Evolutionary conservation across 495 filamentous ascomycete genomes (phyloP), one percentile per base, ranked within the genome.

Genomic region (Podospora sp.): DNA sequence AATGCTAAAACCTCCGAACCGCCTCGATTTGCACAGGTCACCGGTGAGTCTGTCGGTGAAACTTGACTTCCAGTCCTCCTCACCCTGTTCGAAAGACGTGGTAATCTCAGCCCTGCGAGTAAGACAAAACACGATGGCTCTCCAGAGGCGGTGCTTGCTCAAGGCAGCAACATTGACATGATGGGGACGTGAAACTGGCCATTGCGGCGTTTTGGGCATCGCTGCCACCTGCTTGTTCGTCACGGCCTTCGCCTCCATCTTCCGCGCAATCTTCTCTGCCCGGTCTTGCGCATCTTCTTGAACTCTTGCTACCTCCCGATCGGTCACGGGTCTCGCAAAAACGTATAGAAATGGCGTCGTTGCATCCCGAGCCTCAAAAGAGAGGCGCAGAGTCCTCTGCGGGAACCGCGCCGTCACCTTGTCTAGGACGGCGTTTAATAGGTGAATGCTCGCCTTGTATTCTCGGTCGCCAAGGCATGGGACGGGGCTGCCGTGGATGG

Each of bases 401-500:
- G 96, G 90, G 78, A 85, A 98, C 69, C 84, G 89, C 26, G 81
- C 78, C 0, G 89, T 93, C 7, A 88, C 92, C 62, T 84, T 86
- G 77, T 97, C 82, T 25, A 98, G 76, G 25, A 92, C 74, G 67
- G 91, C 82, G 72, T 96, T 94, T 73, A 97, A 82, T 18, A 98
- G 75, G 16, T 86, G 77, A 62, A 98, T 69, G 78, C 92, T 96
- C 14, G 91, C 62, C 69, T 87, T 89, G 78, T 97, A 98, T 70
- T 99, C 95, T n/a, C 82, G 77, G 72, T 96, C 88, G n/a, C 96
- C 95, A 33, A 0, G 75, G 71, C 0, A 81, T 83, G 69, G 89
- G n/a, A n/a, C n/a, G n/a, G n/a, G n/a, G n/a, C n/a, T 87, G 22
- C 92, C 93, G 72, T 99, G 95, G 7, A 99, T 73, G 0, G 91